Conservation (phyloP, 2,329 filamentous ascomycete species). For the Thelonectria discophora region DNA sequence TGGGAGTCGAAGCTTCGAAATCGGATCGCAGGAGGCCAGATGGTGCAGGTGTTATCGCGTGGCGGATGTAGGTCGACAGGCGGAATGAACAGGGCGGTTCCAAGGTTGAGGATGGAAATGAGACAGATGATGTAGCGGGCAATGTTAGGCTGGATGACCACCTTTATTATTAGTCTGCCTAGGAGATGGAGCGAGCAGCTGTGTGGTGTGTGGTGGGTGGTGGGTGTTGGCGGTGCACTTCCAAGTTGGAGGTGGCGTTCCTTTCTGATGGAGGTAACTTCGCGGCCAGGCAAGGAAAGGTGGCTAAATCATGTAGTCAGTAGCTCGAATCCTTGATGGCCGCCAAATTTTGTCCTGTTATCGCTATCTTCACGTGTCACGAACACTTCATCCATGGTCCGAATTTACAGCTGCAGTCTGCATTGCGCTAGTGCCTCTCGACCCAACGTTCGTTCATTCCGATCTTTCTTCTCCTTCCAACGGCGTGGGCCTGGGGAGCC, state of each 20-base stretch:
- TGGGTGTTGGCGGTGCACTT: slow-evolving; percentile 10
- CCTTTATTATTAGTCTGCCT: slow-evolving; percentile 16
- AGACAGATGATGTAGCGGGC: slow-evolving; percentile 8
- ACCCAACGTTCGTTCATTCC: not conserved
- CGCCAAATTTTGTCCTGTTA: slow-evolving; percentile 39
- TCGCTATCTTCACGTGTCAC: slow-evolving; percentile 44
- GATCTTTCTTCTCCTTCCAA: not conserved
- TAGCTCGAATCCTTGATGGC: not conserved
- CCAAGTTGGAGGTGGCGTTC: slow-evolving; percentile 9
- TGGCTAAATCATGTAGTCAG: slow-evolving; percentile 40
- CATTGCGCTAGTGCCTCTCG: not conserved
- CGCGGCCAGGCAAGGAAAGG: slow-evolving; percentile 38
- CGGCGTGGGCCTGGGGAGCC: slow-evolving; percentile 13
- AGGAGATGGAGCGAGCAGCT: slow-evolving; percentile 13
- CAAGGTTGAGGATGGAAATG: slow-evolving; percentile 1
- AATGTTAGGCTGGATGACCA: slow-evolving; percentile 14
- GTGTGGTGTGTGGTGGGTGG: slow-evolving; percentile 7
- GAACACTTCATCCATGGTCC: not conserved
- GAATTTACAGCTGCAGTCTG: not conserved
- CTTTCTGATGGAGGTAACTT: slow-evolving; percentile 39
- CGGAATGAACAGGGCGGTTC: not conserved
- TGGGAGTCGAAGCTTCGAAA: slow-evolving; percentile 16
- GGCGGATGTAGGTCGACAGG: slow-evolving; percentile 13
- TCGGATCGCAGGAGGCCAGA: slow-evolving; percentile 8
- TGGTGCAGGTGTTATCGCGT: slow-evolving; percentile 15